Percentiles rank a stretch among this genome's conserved stretches.
These are phyloP conservation scores for Carallia brachiata DNA, from an alignment of 345 rosid genomes.

Conservation along the genomic window DNA sequence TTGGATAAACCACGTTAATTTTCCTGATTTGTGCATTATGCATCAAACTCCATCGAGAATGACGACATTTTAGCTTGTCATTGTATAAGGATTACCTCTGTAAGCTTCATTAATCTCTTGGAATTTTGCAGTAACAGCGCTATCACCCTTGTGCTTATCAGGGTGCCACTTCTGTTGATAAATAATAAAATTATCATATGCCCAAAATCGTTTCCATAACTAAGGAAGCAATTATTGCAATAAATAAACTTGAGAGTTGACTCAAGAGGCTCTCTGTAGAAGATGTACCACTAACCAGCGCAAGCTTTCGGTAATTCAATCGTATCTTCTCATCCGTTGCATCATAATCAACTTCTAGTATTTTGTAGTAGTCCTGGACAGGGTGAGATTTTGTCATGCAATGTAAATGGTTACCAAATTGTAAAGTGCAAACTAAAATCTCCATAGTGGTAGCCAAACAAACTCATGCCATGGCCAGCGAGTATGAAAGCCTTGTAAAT, in stretches of 20 bases:
- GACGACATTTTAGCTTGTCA: neutral
- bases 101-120: constrained; percentile 87
- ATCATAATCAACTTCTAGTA: constrained; percentile 76
- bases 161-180: constrained; percentile 76
- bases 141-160: constrained; percentile 77
- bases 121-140: constrained; percentile 60
- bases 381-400: constrained; percentile 20
- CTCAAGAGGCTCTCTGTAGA: constrained; percentile 22
- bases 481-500: neutral
- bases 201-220: constrained; percentile 10
- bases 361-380: constrained; percentile 72
- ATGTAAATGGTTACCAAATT: constrained; percentile 2
- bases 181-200: constrained; percentile 14
- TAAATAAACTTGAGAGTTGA: constrained; percentile 20
- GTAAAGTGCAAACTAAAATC: constrained; percentile 6
- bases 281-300: constrained; percentile 57
- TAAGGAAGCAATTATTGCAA: constrained; percentile 9
- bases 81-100: constrained; percentile 37
- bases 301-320: constrained; percentile 70
- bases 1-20: neutral
- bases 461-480: neutral
- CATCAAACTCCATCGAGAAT: neutral
- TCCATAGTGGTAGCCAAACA: neutral
- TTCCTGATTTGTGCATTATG: neutral
- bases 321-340: constrained; percentile 79